phyloP scores from a whole-genome alignment of 108 stramenopile species.

The Hondaea fermentalgiana region DNA sequence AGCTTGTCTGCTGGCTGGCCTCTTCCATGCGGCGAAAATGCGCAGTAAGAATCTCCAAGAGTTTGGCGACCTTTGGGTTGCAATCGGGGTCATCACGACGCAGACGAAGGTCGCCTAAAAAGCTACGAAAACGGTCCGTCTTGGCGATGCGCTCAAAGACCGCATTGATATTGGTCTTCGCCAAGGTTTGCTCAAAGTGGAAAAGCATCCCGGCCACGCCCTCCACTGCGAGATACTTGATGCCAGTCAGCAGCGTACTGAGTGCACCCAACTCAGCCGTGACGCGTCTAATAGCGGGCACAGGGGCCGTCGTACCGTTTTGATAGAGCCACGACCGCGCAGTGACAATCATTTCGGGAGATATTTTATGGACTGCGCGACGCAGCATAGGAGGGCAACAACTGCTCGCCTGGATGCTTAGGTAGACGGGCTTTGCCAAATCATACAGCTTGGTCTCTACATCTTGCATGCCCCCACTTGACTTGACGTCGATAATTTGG shows the following conservation, averaged over 20 bases:
- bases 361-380: background rate
- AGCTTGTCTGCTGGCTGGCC: constrained; percentile 46
- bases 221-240: background rate
- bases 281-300: background rate
- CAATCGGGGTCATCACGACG: background rate
- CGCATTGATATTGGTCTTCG: background rate
- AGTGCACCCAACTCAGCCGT: background rate
- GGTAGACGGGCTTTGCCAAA: constrained; percentile 48
- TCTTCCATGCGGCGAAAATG: constrained; percentile 64
- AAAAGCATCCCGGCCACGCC: background rate
- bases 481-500: constrained; percentile 57
- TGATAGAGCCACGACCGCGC: background rate
- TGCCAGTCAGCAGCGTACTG: background rate
- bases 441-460: constrained; percentile 49
- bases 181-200: background rate
- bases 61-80: constrained; percentile 69
- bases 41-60: constrained; percentile 60
- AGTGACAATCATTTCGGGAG: background rate
- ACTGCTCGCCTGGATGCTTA: constrained; percentile 35
- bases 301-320: background rate
- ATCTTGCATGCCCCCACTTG: constrained; percentile 30
- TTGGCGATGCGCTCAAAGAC: background rate
- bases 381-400: constrained; percentile 15
- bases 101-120: background rate
- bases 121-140: background rate